Conservation (phyloP, 2,329 filamentous ascomycete genomes). For the Talaromyces pinophilus region DNA sequence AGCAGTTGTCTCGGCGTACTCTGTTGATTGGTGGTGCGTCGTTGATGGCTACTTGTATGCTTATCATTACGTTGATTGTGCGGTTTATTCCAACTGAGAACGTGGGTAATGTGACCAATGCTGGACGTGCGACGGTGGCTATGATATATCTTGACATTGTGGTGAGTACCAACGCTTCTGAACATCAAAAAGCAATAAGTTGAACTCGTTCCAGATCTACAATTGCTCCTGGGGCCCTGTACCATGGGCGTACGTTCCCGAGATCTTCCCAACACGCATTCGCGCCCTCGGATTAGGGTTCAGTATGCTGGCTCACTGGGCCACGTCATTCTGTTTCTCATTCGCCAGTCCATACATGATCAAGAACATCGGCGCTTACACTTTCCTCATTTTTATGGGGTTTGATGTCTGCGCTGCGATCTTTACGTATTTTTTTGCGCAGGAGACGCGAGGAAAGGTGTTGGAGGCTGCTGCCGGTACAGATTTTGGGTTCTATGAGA, state of each 20-base stretch:
- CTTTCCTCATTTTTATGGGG: slow-evolving; percentile 44
- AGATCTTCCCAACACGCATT: slow-evolving; percentile 29
- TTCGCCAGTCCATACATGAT: slow-evolving; percentile 42
- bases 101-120: slow-evolving; percentile 46
- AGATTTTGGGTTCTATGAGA: slow-evolving; percentile 27
- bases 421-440: slow-evolving; percentile 57
- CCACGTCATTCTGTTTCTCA: slow-evolving; percentile 37
- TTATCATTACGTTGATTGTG: slow-evolving; percentile 44
- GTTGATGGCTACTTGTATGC: not conserved
- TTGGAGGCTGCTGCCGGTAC: slow-evolving; percentile 43
- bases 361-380: slow-evolving; percentile 49
- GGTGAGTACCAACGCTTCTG: not conserved
- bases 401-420: slow-evolving; percentile 47
- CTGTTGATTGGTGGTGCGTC: not conserved
- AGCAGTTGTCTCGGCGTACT: not conserved
- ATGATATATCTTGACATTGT: slow-evolving; percentile 58
- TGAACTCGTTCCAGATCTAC: not conserved
- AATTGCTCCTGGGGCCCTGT: slow-evolving; percentile 3
- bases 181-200: not conserved
- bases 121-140: slow-evolving; percentile 53
- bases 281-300: slow-evolving; percentile 34
- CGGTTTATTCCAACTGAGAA: slow-evolving; percentile 41
- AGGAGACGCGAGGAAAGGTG: slow-evolving; percentile 55
- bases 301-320: slow-evolving; percentile 35
- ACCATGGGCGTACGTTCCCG: not conserved